phyloP scores from a whole-genome alignment of 768 basidiomycete species.

The Podaxis sp. region DNA sequence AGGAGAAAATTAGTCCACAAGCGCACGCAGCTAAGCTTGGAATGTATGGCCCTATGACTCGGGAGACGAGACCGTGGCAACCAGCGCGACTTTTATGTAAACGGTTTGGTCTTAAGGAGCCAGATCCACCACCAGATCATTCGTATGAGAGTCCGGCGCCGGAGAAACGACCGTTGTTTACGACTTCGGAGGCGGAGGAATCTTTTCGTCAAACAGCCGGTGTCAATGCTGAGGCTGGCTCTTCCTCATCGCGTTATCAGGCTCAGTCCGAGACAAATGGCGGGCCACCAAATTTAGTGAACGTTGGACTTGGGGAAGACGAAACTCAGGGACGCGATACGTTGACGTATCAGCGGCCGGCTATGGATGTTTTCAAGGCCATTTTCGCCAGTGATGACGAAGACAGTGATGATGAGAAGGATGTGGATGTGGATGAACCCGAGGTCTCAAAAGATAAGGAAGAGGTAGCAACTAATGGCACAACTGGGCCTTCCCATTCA shows the following conservation, averaged over 20 bases:
- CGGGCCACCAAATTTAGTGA: constrained; percentile 63
- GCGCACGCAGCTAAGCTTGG: constrained; percentile 80
- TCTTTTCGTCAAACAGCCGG: constrained; percentile 14
- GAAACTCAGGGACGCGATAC: constrained; percentile 86
- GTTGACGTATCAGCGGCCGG: constrained; percentile 83
- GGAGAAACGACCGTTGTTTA: constrained; percentile 21
- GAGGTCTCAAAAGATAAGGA: constrained; percentile 28
- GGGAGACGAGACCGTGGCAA: constrained; percentile 72
- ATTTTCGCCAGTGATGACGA: constrained; percentile 97
- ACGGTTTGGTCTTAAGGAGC: constrained; percentile 90
- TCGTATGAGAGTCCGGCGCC: constrained; percentile 24
- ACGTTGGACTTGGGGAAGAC: constrained; percentile 91
- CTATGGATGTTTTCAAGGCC: constrained; percentile 94
- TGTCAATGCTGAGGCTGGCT: neutral
- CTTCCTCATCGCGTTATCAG: neutral
- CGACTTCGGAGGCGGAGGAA: constrained; percentile 23
- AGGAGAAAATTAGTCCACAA: constrained; percentile 71
- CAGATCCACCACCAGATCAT: constrained; percentile 57
- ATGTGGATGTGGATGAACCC: constrained; percentile 27
- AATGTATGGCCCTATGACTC: constrained; percentile 88
- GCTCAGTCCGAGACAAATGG: constrained; percentile 13
- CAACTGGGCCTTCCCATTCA: constrained; percentile 19
- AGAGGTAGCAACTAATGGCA: constrained; percentile 13
- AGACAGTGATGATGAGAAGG: constrained; percentile 72
- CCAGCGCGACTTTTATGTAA: constrained; percentile 89